phyloP scores from a whole-genome alignment of 495 filamentous ascomycete genomes.

The Durotheca rogersii region DNA sequence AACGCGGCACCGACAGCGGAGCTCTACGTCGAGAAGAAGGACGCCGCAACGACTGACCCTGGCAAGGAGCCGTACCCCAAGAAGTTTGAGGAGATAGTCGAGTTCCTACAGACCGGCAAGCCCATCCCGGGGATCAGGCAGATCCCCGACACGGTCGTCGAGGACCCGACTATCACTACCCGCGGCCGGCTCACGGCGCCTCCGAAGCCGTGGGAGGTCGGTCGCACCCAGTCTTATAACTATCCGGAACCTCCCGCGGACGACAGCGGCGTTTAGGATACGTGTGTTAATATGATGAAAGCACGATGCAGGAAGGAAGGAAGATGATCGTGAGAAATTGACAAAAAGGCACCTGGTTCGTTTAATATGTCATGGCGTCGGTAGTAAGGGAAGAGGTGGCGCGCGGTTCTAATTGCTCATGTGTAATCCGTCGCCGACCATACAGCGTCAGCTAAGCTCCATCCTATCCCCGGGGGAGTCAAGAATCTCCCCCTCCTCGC shows the following conservation, averaged over 20 bases:
- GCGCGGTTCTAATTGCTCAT: neutral
- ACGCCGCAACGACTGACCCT: constrained; percentile 22
- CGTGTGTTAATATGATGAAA: constrained; percentile 5
- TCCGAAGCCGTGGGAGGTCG: constrained; percentile 78
- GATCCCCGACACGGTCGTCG: constrained; percentile 79
- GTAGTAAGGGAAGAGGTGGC: neutral
- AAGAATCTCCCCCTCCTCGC: too few species aligned
- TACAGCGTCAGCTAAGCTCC: constrained; percentile 14
- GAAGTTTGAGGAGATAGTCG: constrained; percentile 85
- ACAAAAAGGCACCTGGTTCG: too few species aligned
- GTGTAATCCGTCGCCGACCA: neutral
- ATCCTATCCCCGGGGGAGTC: constrained; percentile 14
- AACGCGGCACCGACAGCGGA: constrained; percentile 45
- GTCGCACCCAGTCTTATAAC: constrained; percentile 3
- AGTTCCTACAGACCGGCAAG: constrained; percentile 79
- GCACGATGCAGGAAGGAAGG: too few species aligned
- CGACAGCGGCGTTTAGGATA: constrained; percentile 1
- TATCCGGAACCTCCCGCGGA: neutral
- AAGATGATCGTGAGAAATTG: too few species aligned
- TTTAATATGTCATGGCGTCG: neutral
- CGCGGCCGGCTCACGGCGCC: constrained; percentile 54
- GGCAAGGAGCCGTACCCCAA: constrained; percentile 70
- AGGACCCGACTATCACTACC: constrained; percentile 47
- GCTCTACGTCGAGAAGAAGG: constrained; percentile 37
- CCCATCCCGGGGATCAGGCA: constrained; percentile 86